Evolutionary conservation across 352 stramenopile genomes (phyloP).

Genomic region (Phytopythium vexans): DNA sequence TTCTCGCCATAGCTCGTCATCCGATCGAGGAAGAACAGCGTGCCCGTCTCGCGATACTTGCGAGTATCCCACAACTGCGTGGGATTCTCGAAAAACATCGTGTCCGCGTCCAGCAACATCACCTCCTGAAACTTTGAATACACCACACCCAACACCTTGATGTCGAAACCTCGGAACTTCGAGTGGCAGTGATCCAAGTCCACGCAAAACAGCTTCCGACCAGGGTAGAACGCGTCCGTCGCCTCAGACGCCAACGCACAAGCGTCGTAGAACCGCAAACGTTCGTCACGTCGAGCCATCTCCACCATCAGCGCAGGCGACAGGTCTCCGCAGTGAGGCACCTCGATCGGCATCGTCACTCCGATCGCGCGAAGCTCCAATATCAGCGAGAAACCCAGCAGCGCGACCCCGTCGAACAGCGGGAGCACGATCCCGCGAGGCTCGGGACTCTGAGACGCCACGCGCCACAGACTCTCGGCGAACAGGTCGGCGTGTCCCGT

Average conservation of each 20-base stretch:
- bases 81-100: conserved; percentile 34
- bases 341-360: conserved; percentile 28
- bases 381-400: conserved; percentile 6
- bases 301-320: conserved; percentile 25
- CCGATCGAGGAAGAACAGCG: conserved; percentile 53
- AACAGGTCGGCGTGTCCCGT: conserved; percentile 2
- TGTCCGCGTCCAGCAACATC: conserved; percentile 49
- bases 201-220: conserved; percentile 36
- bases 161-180: conserved; percentile 47
- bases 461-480: conserved; percentile 2
- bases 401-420: conserved; percentile 6
- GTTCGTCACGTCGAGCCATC: conserved; percentile 15
- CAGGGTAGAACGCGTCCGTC: conserved; percentile 19
- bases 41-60: conserved; percentile 33
- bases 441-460: background rate
- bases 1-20: too few species aligned
- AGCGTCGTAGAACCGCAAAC: conserved; percentile 27
- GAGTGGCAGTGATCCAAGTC: conserved; percentile 34
- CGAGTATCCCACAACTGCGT: conserved; percentile 28
- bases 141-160: conserved; percentile 34
- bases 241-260: conserved; percentile 22
- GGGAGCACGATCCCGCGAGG: conserved; percentile 4
- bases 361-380: conserved; percentile 7
- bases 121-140: conserved; percentile 49
- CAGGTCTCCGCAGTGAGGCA: conserved; percentile 42